phyloP scores from a whole-genome alignment of 1,139 yeast species.

The Suhomyces kunorum region DNA sequence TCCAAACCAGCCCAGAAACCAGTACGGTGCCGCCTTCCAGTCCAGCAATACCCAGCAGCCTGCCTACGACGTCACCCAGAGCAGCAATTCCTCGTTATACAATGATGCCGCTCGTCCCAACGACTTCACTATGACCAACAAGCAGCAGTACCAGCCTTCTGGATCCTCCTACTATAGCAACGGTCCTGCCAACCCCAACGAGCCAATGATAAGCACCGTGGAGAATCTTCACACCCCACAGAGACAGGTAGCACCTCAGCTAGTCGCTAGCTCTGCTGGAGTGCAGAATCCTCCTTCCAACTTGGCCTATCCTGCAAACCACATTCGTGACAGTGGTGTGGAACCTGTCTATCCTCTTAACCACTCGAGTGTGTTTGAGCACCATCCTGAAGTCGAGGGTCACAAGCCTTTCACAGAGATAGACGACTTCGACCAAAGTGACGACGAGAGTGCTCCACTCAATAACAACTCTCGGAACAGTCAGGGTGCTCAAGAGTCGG shows the following conservation, averaged over 20 bases:
- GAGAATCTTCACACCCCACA: constrained; percentile 9
- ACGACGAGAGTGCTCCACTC: constrained; percentile 17
- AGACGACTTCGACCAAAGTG: constrained; percentile 30
- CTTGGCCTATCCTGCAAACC: constrained; percentile 21
- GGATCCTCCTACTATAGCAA: constrained; percentile 13
- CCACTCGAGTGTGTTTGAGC: constrained; percentile 40
- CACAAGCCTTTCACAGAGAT: constrained; percentile 51
- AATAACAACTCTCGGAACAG: constrained; percentile 2
- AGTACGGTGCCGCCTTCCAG: not conserved
- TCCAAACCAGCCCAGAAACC: constrained; percentile 6
- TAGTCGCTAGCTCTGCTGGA: constrained; percentile 29
- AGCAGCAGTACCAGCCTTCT: constrained; percentile 10
- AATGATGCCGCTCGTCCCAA: constrained; percentile 39
- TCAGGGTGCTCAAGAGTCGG: constrained; percentile 25
- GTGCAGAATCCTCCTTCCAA: constrained; percentile 25
- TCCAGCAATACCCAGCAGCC: not conserved
- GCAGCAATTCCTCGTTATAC: constrained; percentile 30
- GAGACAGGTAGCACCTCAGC: constrained; percentile 34
- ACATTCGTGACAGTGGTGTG: constrained; percentile 14
- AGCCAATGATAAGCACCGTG: constrained; percentile 8
- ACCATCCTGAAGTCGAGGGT: constrained; percentile 49
- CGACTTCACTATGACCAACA: constrained; percentile 32
- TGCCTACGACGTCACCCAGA: constrained; percentile 1
- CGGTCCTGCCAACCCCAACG: not conserved
- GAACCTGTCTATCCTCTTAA: constrained; percentile 14